Base-by-base conservation (phyloP, 208 protist genomes). In the Trypanosoma mega region DNA sequence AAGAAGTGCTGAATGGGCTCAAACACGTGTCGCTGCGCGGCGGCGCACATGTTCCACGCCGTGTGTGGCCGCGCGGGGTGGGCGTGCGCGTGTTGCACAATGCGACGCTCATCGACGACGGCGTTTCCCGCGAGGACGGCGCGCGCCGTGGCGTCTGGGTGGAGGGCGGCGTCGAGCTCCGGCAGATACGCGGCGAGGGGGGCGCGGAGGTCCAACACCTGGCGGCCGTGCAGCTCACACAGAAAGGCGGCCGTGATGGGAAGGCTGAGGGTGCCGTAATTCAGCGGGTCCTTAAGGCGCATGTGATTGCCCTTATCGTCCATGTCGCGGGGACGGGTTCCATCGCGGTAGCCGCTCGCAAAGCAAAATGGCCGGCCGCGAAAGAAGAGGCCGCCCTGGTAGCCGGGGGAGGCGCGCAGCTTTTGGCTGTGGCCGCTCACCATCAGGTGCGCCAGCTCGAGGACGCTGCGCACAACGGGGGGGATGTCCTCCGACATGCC, bases 231-330 rank as follows among this genome's bases (percentile, higher is more conserved):
- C 46, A 91, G 72, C 44, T 94, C 78, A 54, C 82, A 91, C 26
- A 94, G 58, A 43, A 85, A 89, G 16, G 76, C 82, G 9, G 75
- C 69, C 8, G 83, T 82, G n/a, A 94, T 60, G n/a, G 87, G 87
- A 20, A 89, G 54, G 3, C 76, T 80, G 6, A 94, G 66, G 8
- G 49, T 62, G 47, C 83, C 81, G 68, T 90, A 91, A 12, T 79
- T 67, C 18, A 94, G 74, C 21, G 87, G 83, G 63, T 94, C 87
- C 54, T 86, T 87, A 27, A 94, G 71, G 31, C 78, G 75, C 78
- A 94, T 76, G 69, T 86, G 77, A 68, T 94, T 92, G 8, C 82
- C 83, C 60, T 91, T 90, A 63, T 94, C 87, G n/a, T 94, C 83
- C 63, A 78, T 73, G 27, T 92, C 82, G 21, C 72, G 64, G 9